Base-by-base conservation (phyloP, 192 early-diverging fungal genomes). In the Rhizophagus sp. region DNA sequence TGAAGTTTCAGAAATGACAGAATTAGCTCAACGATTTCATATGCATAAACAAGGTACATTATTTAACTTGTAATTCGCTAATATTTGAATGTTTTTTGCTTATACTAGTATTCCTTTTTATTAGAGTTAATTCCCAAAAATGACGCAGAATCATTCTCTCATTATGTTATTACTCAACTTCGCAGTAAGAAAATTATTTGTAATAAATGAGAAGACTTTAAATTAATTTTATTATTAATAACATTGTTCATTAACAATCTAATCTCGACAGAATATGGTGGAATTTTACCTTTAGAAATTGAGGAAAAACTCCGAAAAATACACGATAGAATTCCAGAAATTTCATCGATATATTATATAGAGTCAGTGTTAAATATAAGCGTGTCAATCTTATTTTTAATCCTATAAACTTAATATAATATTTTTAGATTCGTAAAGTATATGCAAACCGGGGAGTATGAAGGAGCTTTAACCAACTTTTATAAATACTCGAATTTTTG, bases 401-500 rank as follows among this genome's bases (percentile, higher is more conserved):
- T 24, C 10, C 4, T 62, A 27, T 39, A 19, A 62, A 30, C 9
- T 64, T 19, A 10, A 64, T 76, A 64, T 62, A 62, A n/a, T 25
- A 9, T 62, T 62, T 44, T 4, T 74, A 75, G 74, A 47, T 77
- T 71, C 22, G n/a, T 79, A 61, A 71, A 79, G 24, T 79, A 66
- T 33, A 79, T 79, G 57, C 78, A 71, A 71, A 62, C 68, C 9
- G 78, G 78, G 0, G 78, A 79, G 36, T 79, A 79, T 36, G 78
- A 79, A 71, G 78, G 78, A 0, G 78, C 78, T 22, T 61, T 79
- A 6, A 11, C 12, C 7, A 79, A 67, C 36, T 79, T 79, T 44
- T 79, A 79, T 47, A 79, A 79, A n/a, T 79, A 64, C 61, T 79
- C 78, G 25, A 79, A 79, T 62, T 79, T 70, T 61, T 79, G 78